Percentiles rank a stretch among this genome's conserved stretches.
Conservation (phyloP, 192 early-diverging fungal species). For the Lobosporangium transversale region DNA sequence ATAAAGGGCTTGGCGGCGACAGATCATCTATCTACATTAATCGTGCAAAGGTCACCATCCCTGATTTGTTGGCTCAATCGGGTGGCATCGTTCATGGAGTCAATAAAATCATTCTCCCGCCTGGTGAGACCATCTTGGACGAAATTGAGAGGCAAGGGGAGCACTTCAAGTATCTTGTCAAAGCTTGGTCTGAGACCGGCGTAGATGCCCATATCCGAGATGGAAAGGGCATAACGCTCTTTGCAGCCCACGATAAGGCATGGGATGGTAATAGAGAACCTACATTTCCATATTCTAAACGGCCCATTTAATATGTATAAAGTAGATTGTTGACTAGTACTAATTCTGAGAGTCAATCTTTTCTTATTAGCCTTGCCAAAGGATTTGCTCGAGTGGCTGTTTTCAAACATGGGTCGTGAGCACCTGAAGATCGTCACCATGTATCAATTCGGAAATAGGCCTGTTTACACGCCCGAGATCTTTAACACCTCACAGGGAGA, state of each 20-base stretch:
- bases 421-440: constrained; percentile 40
- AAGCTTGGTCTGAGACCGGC: constrained; percentile 31
- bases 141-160: constrained; percentile 25
- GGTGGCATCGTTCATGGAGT: constrained; percentile 43
- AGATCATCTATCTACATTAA: too few species aligned
- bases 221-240: constrained; percentile 32
- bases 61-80: constrained; percentile 18
- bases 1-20: background rate
- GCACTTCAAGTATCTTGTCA: constrained; percentile 23
- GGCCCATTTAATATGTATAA: too few species aligned
- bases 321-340: background rate
- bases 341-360: too few species aligned
- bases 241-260: constrained; percentile 33
- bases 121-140: constrained; percentile 28
- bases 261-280: constrained; percentile 23
- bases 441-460: constrained; percentile 28
- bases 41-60: constrained; percentile 19
- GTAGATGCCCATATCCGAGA: constrained; percentile 27
- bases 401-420: constrained; percentile 25
- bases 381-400: constrained; percentile 21
- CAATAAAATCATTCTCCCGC: constrained; percentile 25
- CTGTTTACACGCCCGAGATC: constrained; percentile 35
- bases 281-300: background rate
- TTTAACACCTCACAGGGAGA: constrained; percentile 16
- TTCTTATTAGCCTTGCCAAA: constrained; percentile 11